Conservation (phyloP, 106 monocot species). For the Allium cepa region DNA sequence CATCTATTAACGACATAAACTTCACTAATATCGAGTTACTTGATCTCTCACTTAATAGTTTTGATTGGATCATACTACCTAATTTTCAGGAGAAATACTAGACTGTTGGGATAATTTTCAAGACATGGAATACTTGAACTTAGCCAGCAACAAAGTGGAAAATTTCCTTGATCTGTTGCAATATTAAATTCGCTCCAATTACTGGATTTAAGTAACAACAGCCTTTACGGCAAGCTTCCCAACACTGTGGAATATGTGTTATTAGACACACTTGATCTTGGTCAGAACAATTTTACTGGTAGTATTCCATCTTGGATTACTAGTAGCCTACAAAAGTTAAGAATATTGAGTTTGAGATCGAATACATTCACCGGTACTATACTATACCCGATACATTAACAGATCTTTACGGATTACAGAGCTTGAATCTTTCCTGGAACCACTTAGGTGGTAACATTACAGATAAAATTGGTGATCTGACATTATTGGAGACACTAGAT, state of each 20-base stretch:
- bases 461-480: background rate
- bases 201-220: conserved; percentile 29
- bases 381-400: background rate
- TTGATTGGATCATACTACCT: background rate
- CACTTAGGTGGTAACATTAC: background rate
- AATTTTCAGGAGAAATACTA: conserved; percentile 23
- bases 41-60: background rate
- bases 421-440: background rate
- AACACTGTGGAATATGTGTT: conserved; percentile 1
- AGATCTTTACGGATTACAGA: background rate
- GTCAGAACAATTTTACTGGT: conserved; percentile 22
- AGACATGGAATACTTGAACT: conserved; percentile 12
- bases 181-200: conserved; percentile 6
- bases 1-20: background rate
- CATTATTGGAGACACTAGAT: background rate
- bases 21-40: background rate
- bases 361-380: no score
- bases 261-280: conserved; percentile 27
- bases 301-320: conserved; percentile 35
- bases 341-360: no score
- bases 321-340: conserved; percentile 12
- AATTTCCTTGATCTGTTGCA: background rate
- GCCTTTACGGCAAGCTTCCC: conserved; percentile 23
- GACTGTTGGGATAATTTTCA: conserved; percentile 19
- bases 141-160: conserved; percentile 25